Conservation (phyloP, 2,329 filamentous ascomycete species). For the Fusarium sp. region DNA sequence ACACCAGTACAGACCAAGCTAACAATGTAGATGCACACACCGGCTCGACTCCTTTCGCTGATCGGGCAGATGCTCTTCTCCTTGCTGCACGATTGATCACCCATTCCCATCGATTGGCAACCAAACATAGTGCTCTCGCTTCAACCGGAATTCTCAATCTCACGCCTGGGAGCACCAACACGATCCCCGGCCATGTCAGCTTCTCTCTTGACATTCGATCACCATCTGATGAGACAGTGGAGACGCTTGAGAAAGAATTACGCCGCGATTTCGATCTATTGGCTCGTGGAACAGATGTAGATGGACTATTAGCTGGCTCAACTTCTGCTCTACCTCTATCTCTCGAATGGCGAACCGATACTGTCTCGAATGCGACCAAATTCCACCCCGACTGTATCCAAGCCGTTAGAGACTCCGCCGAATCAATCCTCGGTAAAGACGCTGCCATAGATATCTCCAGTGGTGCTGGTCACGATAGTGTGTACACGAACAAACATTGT, state of each 20-base stretch:
- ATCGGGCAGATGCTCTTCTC: conserved; percentile 51
- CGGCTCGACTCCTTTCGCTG: conserved; percentile 49
- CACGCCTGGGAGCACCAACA: conserved; percentile 74
- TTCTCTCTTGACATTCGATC: conserved; percentile 76
- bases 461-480: conserved; percentile 54
- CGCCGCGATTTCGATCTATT: conserved; percentile 58
- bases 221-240: conserved; percentile 65
- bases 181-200: conserved; percentile 73
- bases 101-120: conserved; percentile 46
- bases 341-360: conserved; percentile 72
- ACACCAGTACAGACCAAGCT: not conserved
- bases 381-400: conserved; percentile 76
- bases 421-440: conserved; percentile 56
- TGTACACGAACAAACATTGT: conserved; percentile 49
- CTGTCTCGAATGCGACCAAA: conserved; percentile 68
- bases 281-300: conserved; percentile 65
- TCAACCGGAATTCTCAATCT: conserved; percentile 49
- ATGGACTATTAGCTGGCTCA: conserved; percentile 28
- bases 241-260: conserved; percentile 63
- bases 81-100: conserved; percentile 49
- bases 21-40: conserved; percentile 52
- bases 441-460: conserved; percentile 51
- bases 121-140: conserved; percentile 43
- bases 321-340: conserved; percentile 59
- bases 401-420: conserved; percentile 68